Conservation (phyloP, 2,329 filamentous ascomycete species). For the Apiospora koreana region DNA sequence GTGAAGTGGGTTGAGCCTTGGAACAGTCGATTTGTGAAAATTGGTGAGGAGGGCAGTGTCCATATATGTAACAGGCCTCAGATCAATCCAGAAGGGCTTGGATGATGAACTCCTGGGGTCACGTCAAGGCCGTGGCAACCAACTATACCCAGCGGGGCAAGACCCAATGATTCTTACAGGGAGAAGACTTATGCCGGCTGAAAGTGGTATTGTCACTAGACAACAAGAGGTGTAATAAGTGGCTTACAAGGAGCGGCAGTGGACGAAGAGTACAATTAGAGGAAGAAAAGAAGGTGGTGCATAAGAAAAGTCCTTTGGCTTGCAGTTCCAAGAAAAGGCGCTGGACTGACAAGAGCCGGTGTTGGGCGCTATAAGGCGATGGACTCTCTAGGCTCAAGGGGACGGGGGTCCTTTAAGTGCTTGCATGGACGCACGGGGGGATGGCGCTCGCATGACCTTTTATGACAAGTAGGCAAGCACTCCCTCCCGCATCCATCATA, state of each 20-base stretch:
- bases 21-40: constrained; percentile 36
- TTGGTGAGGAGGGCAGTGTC: constrained; percentile 40
- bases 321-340: background rate
- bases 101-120: constrained; percentile 27
- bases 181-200: background rate
- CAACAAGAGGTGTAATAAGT: background rate
- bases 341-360: background rate
- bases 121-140: constrained; percentile 27
- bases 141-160: constrained; percentile 1
- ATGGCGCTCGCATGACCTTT: constrained; percentile 18
- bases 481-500: too few species aligned
- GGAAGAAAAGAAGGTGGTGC: background rate
- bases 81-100: constrained; percentile 28
- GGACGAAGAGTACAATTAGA: background rate
- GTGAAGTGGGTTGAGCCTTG: constrained; percentile 46
- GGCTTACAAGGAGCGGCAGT: background rate
- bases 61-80: constrained; percentile 38
- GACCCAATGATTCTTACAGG: constrained; percentile 5
- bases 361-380: constrained; percentile 18
- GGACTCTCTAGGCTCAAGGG: constrained; percentile 21
- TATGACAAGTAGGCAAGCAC: constrained; percentile 21
- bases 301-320: background rate
- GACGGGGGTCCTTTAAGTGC: constrained; percentile 31
- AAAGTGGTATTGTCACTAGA: constrained; percentile 6
- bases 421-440: constrained; percentile 32